Base-by-base conservation (phyloP, 306 rosid species). In the Rubus idaeus region DNA sequence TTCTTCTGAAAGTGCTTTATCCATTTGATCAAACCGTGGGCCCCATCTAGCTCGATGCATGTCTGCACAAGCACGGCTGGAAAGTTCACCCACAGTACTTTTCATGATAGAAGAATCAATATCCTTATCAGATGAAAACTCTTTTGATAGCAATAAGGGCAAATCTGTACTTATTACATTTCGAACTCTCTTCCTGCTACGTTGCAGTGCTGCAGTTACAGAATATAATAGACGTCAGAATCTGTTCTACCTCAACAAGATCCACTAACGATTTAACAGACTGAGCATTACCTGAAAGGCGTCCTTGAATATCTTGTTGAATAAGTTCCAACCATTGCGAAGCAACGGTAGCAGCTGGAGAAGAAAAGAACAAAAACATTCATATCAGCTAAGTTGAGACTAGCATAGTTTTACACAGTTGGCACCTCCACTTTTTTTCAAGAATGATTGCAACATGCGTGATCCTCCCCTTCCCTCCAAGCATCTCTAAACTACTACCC, bases 311-410 rank as follows among this genome's bases (percentile, higher is more conserved):
- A 75, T 96, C 99, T 83, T 88, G 98, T 70, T 83, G 88, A 69
- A 90, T 84, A 78, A 96, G 97, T 73, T 90, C 98, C 90, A 96
- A 82, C 99, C 99, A 92, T 60, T 88, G 96, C 68, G 98, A 96
- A 82, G 99, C 99, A 83, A 93, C 89, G 0, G 92, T 86, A 65
- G 99, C 99, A 85, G 99, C 99, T 95, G 96, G 68, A 84, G 83
- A 82, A 82, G 80, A 87, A 85, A 68, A 50, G 39, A 30, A 30
- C 35, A 57, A 20, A 79, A 70, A 55, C 55, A 56, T 18, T 23
- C 7, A 51, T 68, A 74, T 87, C 51, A 86, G 51, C 58, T 35
- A 39, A 66, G 77, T 44, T 20, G 18, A 44, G 35, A 10, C 17
- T 42, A 16, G 30, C 50, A 66, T 44, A 42, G 21, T 65, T 65